These are phyloP conservation scores for Monosporascus cannonballus DNA, from an alignment of 2,329 filamentous ascomycete species.

Conservation along the genomic window DNA sequence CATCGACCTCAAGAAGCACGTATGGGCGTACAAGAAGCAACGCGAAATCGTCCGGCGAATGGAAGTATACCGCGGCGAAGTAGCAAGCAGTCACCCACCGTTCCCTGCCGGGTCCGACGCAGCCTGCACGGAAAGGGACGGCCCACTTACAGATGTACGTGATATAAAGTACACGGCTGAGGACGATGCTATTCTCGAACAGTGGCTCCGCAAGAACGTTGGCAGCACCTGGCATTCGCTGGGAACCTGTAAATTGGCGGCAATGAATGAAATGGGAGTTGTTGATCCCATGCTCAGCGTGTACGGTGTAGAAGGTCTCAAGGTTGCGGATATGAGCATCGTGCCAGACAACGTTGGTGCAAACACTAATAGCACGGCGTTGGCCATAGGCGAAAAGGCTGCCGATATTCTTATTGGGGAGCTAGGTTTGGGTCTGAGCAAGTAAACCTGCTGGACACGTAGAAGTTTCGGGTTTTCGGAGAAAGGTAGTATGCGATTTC, in stretches of 20 bases:
- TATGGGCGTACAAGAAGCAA: conserved; percentile 15
- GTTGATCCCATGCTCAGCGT: conserved; percentile 30
- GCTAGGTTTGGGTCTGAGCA: conserved; percentile 14
- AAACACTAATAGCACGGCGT: conserved; percentile 39
- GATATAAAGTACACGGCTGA: conserved; percentile 38
- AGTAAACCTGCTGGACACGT: not conserved
- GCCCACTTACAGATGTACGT: conserved; percentile 27
- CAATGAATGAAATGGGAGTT: conserved; percentile 25
- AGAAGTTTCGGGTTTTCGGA: too few species aligned
- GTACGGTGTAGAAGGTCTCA: conserved; percentile 28
- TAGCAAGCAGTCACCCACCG: conserved; percentile 33
- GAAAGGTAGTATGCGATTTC: too few species aligned
- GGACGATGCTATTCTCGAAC: conserved; percentile 35
- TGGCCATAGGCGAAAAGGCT: conserved; percentile 37
- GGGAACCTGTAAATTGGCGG: conserved; percentile 30
- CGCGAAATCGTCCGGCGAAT: conserved; percentile 51
- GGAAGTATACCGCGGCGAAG: conserved; percentile 39
- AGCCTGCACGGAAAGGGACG: conserved; percentile 22
- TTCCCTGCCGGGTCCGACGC: conserved; percentile 33
- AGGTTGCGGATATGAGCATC: conserved; percentile 25
- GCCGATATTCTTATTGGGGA: conserved; percentile 28
- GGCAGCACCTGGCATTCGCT: conserved; percentile 31
- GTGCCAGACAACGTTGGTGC: conserved; percentile 24
- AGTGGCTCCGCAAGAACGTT: conserved; percentile 25
- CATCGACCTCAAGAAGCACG: conserved; percentile 46